Evolutionary conservation across 2,329 filamentous ascomycete genomes (phyloP).

Genomic region (Sclerotinia borealis): DNA sequence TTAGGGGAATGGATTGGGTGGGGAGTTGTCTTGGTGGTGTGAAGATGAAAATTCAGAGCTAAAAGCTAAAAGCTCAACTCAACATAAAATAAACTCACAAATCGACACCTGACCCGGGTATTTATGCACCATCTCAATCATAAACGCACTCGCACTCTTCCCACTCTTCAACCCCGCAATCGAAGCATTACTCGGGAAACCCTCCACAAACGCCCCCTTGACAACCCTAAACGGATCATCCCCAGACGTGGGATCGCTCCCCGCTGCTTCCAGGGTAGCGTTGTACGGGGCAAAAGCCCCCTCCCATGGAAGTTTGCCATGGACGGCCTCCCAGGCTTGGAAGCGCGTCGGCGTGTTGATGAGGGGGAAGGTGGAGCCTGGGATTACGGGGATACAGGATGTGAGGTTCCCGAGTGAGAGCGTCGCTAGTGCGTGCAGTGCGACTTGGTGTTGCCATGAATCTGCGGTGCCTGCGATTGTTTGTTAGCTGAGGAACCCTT

Average conservation of each 20-base stretch:
- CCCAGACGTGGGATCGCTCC: constrained; percentile 41
- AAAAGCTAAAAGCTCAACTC: too few relatives aligned
- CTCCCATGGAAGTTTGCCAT: constrained; percentile 41
- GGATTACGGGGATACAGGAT: constrained; percentile 43
- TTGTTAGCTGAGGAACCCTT: not conserved
- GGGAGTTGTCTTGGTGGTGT: too few relatives aligned
- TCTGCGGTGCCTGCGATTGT: constrained; percentile 35
- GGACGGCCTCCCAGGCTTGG: constrained; percentile 39
- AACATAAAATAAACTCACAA: constrained; percentile 19
- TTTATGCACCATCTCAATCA: constrained; percentile 42
- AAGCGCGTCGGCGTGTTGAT: constrained; percentile 41
- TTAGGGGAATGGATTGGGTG: too few relatives aligned
- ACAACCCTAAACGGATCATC: constrained; percentile 37
- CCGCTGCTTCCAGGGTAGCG: constrained; percentile 36
- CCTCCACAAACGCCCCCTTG: constrained; percentile 39
- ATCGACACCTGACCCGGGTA: constrained; percentile 46
- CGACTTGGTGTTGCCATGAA: constrained; percentile 41
- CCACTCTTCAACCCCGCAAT: constrained; percentile 25
- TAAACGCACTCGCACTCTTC: constrained; percentile 39
- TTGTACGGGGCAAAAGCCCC: constrained; percentile 42
- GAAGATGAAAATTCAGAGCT: too few relatives aligned
- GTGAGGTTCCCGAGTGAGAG: constrained; percentile 40
- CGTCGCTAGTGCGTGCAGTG: constrained; percentile 41
- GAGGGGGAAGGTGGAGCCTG: constrained; percentile 42
- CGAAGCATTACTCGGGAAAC: constrained; percentile 41